Percentiles rank a stretch among this genome's conserved stretches.
These are phyloP conservation scores for Cardamine chenopodiifolia DNA, from an alignment of 345 rosid genomes.

Conservation along the genomic window DNA sequence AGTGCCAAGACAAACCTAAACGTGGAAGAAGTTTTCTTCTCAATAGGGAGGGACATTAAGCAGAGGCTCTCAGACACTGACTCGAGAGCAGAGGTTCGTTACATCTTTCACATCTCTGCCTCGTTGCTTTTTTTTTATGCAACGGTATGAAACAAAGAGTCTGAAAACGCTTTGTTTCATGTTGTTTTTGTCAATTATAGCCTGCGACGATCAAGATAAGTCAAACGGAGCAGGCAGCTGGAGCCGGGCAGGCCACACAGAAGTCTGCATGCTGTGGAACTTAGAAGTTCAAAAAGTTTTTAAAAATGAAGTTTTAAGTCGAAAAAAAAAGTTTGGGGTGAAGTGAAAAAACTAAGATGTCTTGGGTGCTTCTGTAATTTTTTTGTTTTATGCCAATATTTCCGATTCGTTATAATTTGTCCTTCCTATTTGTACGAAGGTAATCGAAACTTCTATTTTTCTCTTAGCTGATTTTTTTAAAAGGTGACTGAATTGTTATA, in stretches of 20 bases:
- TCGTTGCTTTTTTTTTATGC: no score
- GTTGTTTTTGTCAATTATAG: conserved; percentile 18
- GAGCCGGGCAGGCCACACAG: conserved; percentile 45
- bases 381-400: conserved; percentile 22
- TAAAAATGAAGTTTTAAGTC: conserved; percentile 11
- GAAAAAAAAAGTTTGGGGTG: conserved; percentile 3
- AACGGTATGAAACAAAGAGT: no score
- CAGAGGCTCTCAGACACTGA: conserved; percentile 89
- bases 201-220: conserved; percentile 45
- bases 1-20: conserved; percentile 97
- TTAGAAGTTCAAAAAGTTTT: conserved; percentile 15
- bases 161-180: no score
- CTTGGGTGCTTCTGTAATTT: conserved; percentile 39
- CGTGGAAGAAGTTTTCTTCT: conserved; percentile 95
- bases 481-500: conserved; percentile 27
- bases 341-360: conserved; percentile 26
- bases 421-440: conserved; percentile 39
- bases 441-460: conserved; percentile 32
- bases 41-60: conserved; percentile 90
- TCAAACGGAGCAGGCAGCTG: conserved; percentile 45
- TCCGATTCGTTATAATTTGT: conserved; percentile 26
- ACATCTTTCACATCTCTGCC: conserved; percentile 21
- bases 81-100: conserved; percentile 69
- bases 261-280: conserved; percentile 46
- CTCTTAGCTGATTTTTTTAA: conserved; percentile 8